Percentiles rank a stretch among this genome's conserved stretches.
These are phyloP conservation scores for Populus pruinosa DNA, from an alignment of 345 rosid species.

Conservation along the genomic window DNA sequence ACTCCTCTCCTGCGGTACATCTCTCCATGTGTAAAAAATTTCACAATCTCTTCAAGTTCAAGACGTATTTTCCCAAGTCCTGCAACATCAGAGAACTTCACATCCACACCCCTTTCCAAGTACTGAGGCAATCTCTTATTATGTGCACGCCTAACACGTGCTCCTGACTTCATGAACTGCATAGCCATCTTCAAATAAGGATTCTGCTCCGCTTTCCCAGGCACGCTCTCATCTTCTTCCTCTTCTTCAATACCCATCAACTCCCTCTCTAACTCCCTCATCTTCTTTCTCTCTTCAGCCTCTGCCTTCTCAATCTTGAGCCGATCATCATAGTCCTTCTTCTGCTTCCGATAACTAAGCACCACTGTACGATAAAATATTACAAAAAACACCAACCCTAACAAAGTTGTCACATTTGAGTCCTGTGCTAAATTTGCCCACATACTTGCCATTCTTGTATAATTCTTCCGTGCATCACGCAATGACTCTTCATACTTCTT, in stretches of 20 bases:
- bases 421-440: conserved; percentile 72
- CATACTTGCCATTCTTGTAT: conserved; percentile 43
- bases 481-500: conserved; percentile 60
- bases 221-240: conserved; percentile 53
- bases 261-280: conserved; percentile 78
- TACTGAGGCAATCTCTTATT: conserved; percentile 75
- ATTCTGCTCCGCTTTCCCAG: conserved; percentile 61
- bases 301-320: conserved; percentile 90
- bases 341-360: conserved; percentile 72
- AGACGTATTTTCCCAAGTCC: conserved; percentile 94
- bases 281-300: conserved; percentile 85
- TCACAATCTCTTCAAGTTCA: conserved; percentile 92
- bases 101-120: conserved; percentile 83
- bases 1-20: conserved; percentile 93
- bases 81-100: conserved; percentile 85
- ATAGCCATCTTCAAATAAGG: conserved; percentile 73
- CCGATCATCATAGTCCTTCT: conserved; percentile 90
- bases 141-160: conserved; percentile 69
- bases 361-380: conserved; percentile 79
- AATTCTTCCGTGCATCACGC: conserved; percentile 56
- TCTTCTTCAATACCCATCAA: conserved; percentile 61
- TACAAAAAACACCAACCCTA: conserved; percentile 72
- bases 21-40: conserved; percentile 95
- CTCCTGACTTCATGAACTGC: conserved; percentile 97
- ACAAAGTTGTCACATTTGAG: conserved; percentile 55